Percentiles rank a stretch among this genome's conserved stretches.
Conservation (phyloP, 805 yeast species). For the Saccharomycopsis sp. region DNA sequence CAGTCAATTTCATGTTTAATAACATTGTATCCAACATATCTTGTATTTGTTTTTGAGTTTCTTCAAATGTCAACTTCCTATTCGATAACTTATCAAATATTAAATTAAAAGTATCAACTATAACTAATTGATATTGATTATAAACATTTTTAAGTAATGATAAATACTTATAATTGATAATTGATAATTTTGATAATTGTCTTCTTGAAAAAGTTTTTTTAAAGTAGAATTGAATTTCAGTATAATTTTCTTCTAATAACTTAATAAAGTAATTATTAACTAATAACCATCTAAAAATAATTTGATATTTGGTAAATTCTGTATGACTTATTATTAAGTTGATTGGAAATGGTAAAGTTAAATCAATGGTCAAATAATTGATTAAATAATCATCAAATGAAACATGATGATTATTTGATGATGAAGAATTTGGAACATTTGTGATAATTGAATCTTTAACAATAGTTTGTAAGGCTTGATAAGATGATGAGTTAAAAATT, state of each 20-base stretch:
- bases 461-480: slow-evolving; percentile 15
- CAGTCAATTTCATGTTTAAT: slow-evolving; percentile 2
- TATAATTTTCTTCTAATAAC: not conserved
- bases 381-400: slow-evolving; percentile 33
- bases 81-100: not conserved
- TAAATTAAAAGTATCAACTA: not conserved
- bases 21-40: slow-evolving; percentile 12
- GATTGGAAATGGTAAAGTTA: slow-evolving; percentile 77
- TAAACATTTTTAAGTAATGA: not conserved
- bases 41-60: slow-evolving; percentile 6
- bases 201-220: not conserved
- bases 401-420: not conserved
- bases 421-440: not conserved
- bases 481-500: slow-evolving; percentile 26
- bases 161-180: slow-evolving; percentile 1
- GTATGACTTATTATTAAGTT: slow-evolving; percentile 66
- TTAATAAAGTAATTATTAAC: not conserved
- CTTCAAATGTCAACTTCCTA: not conserved
- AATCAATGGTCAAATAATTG: slow-evolving; percentile 42
- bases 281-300: slow-evolving; percentile 43
- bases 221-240: too few species aligned
- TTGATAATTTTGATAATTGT: not conserved
- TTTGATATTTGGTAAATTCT: slow-evolving; percentile 66
- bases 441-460: slow-evolving; percentile 8
- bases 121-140: not conserved